Evolutionary conservation across 148 eudicot genomes (phyloP).

Genomic region (Camellia granthamiana): DNA sequence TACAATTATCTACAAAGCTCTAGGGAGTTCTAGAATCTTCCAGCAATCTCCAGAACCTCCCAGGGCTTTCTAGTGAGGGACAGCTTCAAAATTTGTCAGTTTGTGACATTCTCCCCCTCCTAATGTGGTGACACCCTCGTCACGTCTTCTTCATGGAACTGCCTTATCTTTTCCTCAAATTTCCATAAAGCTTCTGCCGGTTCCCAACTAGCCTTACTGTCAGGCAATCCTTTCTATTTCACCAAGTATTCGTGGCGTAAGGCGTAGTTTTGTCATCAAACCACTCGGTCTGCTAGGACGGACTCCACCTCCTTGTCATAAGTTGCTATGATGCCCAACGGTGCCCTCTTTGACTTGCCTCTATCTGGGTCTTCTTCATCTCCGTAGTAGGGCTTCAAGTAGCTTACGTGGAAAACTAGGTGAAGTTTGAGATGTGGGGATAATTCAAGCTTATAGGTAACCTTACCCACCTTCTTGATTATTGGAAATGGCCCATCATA

Average conservation of each 20-base stretch:
- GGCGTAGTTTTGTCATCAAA: background rate
- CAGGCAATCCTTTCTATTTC: background rate
- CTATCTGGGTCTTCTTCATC: background rate
- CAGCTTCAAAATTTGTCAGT: no score
- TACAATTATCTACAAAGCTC: no score
- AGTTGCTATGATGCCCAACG: background rate
- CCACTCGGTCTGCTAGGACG: background rate
- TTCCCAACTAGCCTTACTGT: background rate
- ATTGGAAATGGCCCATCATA: background rate
- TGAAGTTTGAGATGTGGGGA: background rate
- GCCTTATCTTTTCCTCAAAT: no score
- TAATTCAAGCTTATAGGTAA: background rate
- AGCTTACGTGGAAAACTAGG: background rate
- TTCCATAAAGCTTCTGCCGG: background rate
- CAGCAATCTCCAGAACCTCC: no score
- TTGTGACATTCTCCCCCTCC: no score
- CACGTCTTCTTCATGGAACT: no score
- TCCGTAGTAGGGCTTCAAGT: background rate
- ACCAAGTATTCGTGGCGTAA: background rate
- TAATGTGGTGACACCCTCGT: no score
- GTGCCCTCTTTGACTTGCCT: background rate
- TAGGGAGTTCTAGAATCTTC: no score
- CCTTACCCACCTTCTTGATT: background rate
- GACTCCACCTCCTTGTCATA: background rate
- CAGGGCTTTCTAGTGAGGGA: no score